Conservation (phyloP, 805 yeast genomes). For the Ogataea zsoltii region DNA sequence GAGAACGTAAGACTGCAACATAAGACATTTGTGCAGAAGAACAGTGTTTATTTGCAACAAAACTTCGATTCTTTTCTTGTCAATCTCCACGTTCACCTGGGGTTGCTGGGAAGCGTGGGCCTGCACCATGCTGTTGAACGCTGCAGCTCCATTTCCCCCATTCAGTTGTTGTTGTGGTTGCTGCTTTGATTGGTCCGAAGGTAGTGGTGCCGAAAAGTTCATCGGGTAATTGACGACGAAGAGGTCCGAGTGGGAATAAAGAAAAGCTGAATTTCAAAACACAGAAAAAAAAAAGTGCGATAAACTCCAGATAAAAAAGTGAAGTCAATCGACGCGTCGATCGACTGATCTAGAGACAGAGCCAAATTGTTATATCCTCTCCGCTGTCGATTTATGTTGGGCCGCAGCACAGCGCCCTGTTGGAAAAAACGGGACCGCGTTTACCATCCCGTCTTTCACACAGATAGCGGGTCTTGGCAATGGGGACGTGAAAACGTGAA, state of each 20-base stretch:
- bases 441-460: too few species aligned
- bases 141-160: conserved; percentile 9
- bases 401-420: too few species aligned
- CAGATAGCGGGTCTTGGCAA: too few species aligned
- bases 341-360: background rate
- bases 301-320: too few species aligned
- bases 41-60: conserved; percentile 37
- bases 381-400: too few species aligned
- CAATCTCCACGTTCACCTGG: conserved; percentile 30
- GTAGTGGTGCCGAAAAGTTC: conserved; percentile 5
- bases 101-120: conserved; percentile 32
- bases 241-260: too few species aligned
- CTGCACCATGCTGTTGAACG: conserved; percentile 25
- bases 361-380: background rate
- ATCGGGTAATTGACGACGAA: too few species aligned
- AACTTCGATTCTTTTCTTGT: conserved; percentile 36
- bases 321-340: background rate
- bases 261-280: too few species aligned
- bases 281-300: background rate
- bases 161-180: conserved; percentile 6
- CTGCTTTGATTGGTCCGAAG: conserved; percentile 2
- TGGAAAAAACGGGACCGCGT: too few species aligned
- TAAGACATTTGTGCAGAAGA: conserved; percentile 33
- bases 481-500: too few species aligned
- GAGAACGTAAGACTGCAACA: conserved; percentile 29